Percentiles rank a stretch among this genome's conserved stretches.
phyloP scores from a whole-genome alignment of 768 basidiomycete species.

The Cytidiella melzeri region DNA sequence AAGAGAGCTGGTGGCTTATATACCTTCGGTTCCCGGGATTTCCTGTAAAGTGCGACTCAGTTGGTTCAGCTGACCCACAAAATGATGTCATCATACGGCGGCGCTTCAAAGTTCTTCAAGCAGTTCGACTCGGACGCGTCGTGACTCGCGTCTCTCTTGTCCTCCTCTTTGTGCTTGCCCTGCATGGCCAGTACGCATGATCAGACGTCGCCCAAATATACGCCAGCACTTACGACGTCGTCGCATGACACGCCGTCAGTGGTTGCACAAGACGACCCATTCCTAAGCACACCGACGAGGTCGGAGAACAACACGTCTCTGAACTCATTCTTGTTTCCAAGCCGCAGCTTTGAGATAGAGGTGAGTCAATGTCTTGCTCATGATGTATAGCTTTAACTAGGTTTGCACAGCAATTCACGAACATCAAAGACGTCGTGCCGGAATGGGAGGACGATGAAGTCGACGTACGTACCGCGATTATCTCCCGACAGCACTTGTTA shows the following conservation, averaged over 20 bases:
- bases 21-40: not conserved
- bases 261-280: not conserved
- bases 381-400: no score
- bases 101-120: no score
- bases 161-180: not conserved
- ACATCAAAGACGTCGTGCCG: conserved; percentile 36
- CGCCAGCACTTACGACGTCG: not conserved
- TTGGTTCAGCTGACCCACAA: not conserved
- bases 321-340: conserved; percentile 9
- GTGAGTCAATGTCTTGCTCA: conserved; percentile 19
- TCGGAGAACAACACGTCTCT: not conserved
- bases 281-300: conserved; percentile 2
- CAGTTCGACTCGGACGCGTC: not conserved
- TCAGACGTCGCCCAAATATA: not conserved
- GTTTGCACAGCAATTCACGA: conserved; percentile 32
- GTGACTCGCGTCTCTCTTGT: not conserved
- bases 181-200: not conserved
- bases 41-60: not conserved
- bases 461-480: conserved; percentile 34
- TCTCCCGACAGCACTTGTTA: no score
- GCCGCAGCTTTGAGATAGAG: conserved; percentile 37
- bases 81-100: no score
- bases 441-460: conserved; percentile 45
- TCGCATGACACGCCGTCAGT: conserved; percentile 1
- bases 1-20: not conserved